Evolutionary conservation across 139 green algal species (phyloP).

Genomic region (Zygnema circumcarinatum): DNA sequence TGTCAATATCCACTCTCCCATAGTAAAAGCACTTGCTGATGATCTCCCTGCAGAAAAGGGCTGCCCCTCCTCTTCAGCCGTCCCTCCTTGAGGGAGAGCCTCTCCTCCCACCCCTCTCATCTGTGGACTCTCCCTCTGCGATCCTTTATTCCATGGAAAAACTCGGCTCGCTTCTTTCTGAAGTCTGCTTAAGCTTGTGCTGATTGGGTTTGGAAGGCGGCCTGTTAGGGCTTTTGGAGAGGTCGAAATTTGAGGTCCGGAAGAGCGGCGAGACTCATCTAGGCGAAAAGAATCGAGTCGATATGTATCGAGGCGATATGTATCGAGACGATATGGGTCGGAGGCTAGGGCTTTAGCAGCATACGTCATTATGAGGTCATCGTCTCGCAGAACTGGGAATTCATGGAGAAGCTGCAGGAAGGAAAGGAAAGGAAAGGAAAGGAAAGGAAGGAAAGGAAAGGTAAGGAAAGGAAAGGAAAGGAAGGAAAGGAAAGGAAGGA

Average conservation of each 20-base stretch:
- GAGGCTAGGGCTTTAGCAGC: constrained; percentile 40
- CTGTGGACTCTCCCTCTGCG: not conserved
- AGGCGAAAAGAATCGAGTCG: not conserved
- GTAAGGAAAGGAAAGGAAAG: no score
- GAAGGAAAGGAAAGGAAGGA: no score
- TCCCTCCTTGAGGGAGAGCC: not conserved
- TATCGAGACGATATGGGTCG: not conserved
- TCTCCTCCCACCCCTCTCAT: not conserved
- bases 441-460: no score
- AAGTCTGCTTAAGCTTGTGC: not conserved
- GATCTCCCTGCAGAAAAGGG: not conserved
- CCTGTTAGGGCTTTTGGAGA: not conserved
- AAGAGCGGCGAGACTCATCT: not conserved
- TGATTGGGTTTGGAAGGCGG: not conserved
- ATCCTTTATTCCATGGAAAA: not conserved
- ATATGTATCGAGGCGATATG: not conserved
- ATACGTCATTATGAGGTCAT: constrained; percentile 46
- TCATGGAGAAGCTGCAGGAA: constrained; percentile 33
- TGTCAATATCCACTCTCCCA: constrained; percentile 24
- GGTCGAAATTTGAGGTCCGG: not conserved
- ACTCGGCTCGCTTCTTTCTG: constrained; percentile 7
- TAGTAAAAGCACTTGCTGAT: not conserved
- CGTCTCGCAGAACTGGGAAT: constrained; percentile 32
- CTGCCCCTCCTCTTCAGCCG: not conserved
- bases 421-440: not conserved